Conservation (phyloP, 495 filamentous ascomycete species). For the Bathelium albidoporum region DNA sequence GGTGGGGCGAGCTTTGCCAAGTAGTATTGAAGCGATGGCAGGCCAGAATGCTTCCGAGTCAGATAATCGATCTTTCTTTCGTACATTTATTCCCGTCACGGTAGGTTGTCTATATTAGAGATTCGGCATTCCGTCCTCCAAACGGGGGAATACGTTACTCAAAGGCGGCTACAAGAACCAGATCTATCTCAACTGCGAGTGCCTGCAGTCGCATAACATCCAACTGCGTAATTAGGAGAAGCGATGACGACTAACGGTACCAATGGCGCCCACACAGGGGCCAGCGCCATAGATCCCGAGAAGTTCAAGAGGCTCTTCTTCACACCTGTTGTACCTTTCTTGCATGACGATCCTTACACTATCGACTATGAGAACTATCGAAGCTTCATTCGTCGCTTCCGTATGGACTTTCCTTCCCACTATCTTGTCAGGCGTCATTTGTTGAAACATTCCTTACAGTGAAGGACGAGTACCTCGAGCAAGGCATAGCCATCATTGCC, state of each 20-base stretch:
- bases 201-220: neutral
- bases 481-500: neutral
- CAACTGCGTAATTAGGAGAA: neutral
- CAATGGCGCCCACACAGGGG: neutral
- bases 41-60: neutral
- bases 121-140: neutral
- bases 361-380: neutral
- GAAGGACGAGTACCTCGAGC: neutral
- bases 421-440: neutral
- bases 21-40: neutral
- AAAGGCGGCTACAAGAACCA: neutral
- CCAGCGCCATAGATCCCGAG: neutral
- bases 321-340: neutral
- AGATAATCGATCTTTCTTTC: neutral
- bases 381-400: neutral
- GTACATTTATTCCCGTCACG: neutral
- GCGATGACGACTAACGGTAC: neutral
- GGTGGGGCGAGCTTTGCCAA: neutral
- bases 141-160: neutral
- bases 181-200: neutral
- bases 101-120: neutral
- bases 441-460: neutral
- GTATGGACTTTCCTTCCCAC: neutral
- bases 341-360: neutral
- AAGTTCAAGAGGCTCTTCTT: neutral